These are phyloP conservation scores for Arthrobotrys musiformis DNA, from an alignment of 2,329 filamentous ascomycete genomes.

Conservation along the genomic window DNA sequence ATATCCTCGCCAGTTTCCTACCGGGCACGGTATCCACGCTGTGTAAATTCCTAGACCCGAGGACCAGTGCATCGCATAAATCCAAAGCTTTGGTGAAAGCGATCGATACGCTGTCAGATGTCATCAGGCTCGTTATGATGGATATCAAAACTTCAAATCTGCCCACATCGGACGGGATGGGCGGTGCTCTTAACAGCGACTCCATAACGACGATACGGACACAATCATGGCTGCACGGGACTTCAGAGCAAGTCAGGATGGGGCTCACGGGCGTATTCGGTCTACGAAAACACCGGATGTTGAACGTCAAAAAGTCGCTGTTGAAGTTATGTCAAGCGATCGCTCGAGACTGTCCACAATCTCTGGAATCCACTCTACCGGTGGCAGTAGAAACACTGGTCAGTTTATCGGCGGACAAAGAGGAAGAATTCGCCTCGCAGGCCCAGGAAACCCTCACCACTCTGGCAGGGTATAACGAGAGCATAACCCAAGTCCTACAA, in stretches of 20 bases:
- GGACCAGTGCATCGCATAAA: constrained; percentile 69
- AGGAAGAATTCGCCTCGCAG: constrained; percentile 60
- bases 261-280: constrained; percentile 82
- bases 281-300: constrained; percentile 75
- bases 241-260: constrained; percentile 81
- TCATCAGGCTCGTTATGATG: constrained; percentile 69
- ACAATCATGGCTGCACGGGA: constrained; percentile 78
- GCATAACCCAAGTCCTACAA: constrained; percentile 58
- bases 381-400: constrained; percentile 86
- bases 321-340: constrained; percentile 75
- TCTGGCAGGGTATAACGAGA: constrained; percentile 57
- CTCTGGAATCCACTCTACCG: constrained; percentile 74
- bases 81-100: constrained; percentile 73
- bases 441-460: constrained; percentile 56
- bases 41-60: constrained; percentile 77
- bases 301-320: constrained; percentile 75
- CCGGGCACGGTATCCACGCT: constrained; percentile 87
- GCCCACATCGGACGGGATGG: constrained; percentile 61
- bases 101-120: constrained; percentile 69
- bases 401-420: constrained; percentile 70
- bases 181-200: constrained; percentile 40
- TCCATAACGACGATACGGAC: constrained; percentile 48
- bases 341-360: constrained; percentile 83
- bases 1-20: constrained; percentile 84
- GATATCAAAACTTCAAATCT: constrained; percentile 69